Base-by-base conservation (phyloP, 371 early-diverging fungal species). In the Haplosporangium sp. region DNA sequence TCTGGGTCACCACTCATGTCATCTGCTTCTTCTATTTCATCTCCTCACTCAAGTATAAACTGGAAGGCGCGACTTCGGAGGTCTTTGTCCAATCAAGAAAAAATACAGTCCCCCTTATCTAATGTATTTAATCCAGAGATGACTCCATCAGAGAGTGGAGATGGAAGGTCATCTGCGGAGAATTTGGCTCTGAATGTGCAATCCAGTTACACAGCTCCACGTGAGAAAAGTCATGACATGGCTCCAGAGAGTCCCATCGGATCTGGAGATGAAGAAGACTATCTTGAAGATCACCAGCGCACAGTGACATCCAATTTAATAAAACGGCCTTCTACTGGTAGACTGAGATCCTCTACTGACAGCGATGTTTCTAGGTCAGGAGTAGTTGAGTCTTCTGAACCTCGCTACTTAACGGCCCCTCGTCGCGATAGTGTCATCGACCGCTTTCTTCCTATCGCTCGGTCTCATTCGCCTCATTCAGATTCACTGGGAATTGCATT, bases 1-100 rank as follows among this genome's bases (percentile, higher is more conserved):
- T 81, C 82, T 20, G 65, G 82, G 13, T 81, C 82, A 13, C 82
- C 82, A 19, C 74, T 79, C 63, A 71, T 81, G 75, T 75, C 82
- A 11, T 72, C 75, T 4, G 68, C 72, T 13, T 81, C 82, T 1
- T 81, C 79, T 27, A n/a, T 60, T 0, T 74, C 82, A 19, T 74
- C 82, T 4, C 75, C 82, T 3, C 72, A 81, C 56, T 69, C 82
- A 15, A 71, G 69, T n/a, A 59, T 65, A 34, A 74, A 58, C 44
- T 81, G 72, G 75, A 74, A 69, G 50, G 72, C 82, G 2, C 75
- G 82, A 11, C 72, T 81, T 4, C 61, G 82, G 42, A 63, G 82
- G 27, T 75, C 82, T 0, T 59, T 75, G 5, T 81, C 82, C n/a
- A 67, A 81, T 42, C 82, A 81, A 39, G 82, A 81, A 38, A 81